phyloP scores from a whole-genome alignment of 441 rosid species.

The Euphorbia celastroides region DNA sequence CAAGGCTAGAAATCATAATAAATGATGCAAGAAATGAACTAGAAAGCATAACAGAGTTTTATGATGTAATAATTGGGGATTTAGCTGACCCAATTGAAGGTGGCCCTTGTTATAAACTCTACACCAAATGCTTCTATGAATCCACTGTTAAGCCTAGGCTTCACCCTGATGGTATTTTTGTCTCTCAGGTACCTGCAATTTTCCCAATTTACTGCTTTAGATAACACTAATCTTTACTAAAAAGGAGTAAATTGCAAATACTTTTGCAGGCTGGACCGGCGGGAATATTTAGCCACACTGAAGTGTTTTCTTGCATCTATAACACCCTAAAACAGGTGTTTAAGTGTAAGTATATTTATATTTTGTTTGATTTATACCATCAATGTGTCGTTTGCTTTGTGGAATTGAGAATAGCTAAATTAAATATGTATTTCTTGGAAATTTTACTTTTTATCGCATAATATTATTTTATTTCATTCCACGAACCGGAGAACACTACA shows the following conservation, averaged over 20 bases:
- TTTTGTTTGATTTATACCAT: no score
- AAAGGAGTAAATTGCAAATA: no score
- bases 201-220: no score
- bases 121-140: constrained; percentile 86
- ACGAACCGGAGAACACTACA: no score
- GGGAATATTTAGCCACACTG: constrained; percentile 87
- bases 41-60: no score
- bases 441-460: no score
- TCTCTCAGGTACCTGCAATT: constrained; percentile 54
- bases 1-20: constrained; percentile 69
- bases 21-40: constrained; percentile 68
- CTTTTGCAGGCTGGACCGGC: constrained; percentile 84
- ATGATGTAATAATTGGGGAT: constrained; percentile 85
- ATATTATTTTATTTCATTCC: no score
- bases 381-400: no score
- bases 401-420: no score
- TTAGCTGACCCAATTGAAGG: constrained; percentile 96
- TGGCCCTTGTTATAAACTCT: constrained; percentile 94
- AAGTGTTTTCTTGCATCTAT: constrained; percentile 83
- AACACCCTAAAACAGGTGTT: constrained; percentile 90
- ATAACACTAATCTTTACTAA: no score
- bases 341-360: constrained; percentile 49
- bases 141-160: constrained; percentile 72
- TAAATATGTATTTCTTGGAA: no score
- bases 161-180: constrained; percentile 66